Evolutionary conservation across 1,139 yeast genomes (phyloP), one percentile per base, ranked within the genome.

Genomic region (Yamadazyma buinensis): DNA sequence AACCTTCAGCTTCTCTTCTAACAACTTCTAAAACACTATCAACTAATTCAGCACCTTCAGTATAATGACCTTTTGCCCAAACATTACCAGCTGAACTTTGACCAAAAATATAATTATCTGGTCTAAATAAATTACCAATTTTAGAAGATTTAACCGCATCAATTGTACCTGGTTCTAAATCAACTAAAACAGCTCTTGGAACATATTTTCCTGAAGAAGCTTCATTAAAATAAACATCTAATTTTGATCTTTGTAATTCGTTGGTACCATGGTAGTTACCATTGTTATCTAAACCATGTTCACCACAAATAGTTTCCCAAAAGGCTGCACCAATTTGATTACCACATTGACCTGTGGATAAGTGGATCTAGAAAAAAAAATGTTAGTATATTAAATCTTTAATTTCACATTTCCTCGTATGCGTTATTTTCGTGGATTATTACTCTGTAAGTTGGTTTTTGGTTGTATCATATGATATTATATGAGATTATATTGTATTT

Each of bases 281-380:
- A 46, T 80, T 73, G 51, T 75, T 74, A 57, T 87, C 97, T 55
- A 92, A 77, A 30, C 97, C 97, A 57, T 92, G 98, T 66, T 92
- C 98, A 46, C 87, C 94, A 69, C 95, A 84, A 55, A 92, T 92
- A 36, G 97, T 87, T 69, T 90, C 95, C 97, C 97, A 87, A 59
- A 87, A 87, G 40, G 96, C 95, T 49, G 95, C 95, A 66, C 97
- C 95, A 54, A 92, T 88, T 72, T 92, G 98, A 80, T 92, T 92
- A 80, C 98, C 98, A 80, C 98, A 92, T 73, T 90, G 97, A 66
- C 97, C 97, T 39, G 97, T 84, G 44, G 97, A 90, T 64, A 90
- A 77, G 67, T 90, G 97, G 64, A 90, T 86, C 92, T 83, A 59
- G 5, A n/a, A n/a, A n/a, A n/a, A n/a, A n/a, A 20, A 17, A 37